Percentiles rank a stretch among this genome's conserved stretches.
Conservation (phyloP, 2,329 filamentous ascomycete species). For the Botrytis tulipae region DNA sequence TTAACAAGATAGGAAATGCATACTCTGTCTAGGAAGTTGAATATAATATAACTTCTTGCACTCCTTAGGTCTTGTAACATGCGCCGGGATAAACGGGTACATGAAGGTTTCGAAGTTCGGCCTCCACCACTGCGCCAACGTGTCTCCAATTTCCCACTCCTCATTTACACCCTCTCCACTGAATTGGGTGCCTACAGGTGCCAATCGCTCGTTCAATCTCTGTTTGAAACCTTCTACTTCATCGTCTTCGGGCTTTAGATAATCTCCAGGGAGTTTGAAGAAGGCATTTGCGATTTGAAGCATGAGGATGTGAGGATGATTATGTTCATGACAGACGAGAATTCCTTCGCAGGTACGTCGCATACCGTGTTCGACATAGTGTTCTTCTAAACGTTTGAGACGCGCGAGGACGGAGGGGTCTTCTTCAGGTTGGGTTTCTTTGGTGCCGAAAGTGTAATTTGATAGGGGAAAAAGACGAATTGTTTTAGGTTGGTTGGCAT, state of each 20-base stretch:
- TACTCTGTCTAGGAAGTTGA: conserved; percentile 87
- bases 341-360: conserved; percentile 95
- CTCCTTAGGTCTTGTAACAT: conserved; percentile 95
- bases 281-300: conserved; percentile 99
- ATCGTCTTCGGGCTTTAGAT: conserved; percentile 83
- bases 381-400: conserved; percentile 90
- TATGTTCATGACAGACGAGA: conserved; percentile 97
- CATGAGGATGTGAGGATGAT: conserved; percentile 98
- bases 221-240: conserved; percentile 94
- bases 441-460: conserved; percentile 98
- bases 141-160: conserved; percentile 94
- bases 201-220: conserved; percentile 87
- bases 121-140: conserved; percentile 96
- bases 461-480: conserved; percentile 92
- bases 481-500: conserved; percentile 82
- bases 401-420: conserved; percentile 93
- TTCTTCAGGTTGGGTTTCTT: conserved; percentile 97
- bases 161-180: conserved; percentile 83
- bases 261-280: conserved; percentile 98
- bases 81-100: conserved; percentile 96
- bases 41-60: conserved; percentile 99
- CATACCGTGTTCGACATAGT: conserved; percentile 92
- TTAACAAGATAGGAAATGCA: conserved; percentile 36
- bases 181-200: conserved; percentile 80
- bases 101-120: conserved; percentile 99